These are phyloP conservation scores for Lagenaria siceraria DNA, from an alignment of 306 rosid species.

Conservation along the genomic window DNA sequence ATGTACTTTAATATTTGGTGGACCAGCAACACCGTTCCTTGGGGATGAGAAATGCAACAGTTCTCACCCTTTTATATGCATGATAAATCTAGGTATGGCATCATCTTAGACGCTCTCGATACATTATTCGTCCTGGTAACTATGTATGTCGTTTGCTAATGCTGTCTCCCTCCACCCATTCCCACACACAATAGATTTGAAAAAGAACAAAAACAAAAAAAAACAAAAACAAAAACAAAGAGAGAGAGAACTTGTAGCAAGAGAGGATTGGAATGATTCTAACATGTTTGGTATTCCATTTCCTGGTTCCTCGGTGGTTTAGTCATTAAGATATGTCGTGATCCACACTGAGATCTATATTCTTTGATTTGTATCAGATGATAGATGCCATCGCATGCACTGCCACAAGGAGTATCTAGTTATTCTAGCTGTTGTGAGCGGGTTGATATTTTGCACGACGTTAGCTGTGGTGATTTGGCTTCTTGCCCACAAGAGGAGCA, in stretches of 20 bases:
- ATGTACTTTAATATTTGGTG: slow-evolving; percentile 44
- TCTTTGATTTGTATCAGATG: slow-evolving; percentile 27
- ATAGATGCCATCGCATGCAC: slow-evolving; percentile 52
- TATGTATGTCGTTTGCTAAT: background rate
- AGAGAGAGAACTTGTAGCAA: background rate
- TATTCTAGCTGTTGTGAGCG: slow-evolving; percentile 82
- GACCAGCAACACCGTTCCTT: slow-evolving; percentile 25
- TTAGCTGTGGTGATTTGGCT: slow-evolving; percentile 86
- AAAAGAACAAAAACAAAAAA: too few species aligned
- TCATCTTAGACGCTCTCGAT: background rate
- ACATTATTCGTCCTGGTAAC: background rate
- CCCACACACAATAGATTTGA: background rate
- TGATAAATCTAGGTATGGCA: slow-evolving; percentile 49
- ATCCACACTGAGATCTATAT: slow-evolving; percentile 9
- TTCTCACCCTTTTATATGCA: slow-evolving; percentile 57
- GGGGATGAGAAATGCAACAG: slow-evolving; percentile 39
- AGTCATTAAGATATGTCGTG: background rate
- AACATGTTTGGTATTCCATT: background rate
- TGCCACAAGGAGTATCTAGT: slow-evolving; percentile 85
- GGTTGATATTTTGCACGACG: slow-evolving; percentile 71
- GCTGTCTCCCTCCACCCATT: background rate
- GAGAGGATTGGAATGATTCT: background rate
- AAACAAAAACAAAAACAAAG: background rate
- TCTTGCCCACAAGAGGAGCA: slow-evolving; percentile 72
- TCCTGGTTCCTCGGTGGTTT: background rate